Base-by-base conservation (phyloP, 768 basidiomycete genomes). In the Auricularia auricula-judae region DNA sequence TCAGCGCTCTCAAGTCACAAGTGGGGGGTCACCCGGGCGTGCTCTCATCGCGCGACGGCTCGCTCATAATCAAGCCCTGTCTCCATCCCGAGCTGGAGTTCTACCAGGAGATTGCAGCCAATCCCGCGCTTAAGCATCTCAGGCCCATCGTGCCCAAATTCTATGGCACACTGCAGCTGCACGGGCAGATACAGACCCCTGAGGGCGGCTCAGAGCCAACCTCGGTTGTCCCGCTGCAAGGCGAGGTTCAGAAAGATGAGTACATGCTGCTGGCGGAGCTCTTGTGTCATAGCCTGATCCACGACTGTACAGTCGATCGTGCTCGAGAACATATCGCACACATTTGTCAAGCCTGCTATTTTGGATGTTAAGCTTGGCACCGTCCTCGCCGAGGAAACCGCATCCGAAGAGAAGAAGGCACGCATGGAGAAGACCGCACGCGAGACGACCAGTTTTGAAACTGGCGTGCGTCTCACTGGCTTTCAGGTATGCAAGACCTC, bases 311-410 rank as follows among this genome's bases (percentile, higher is more conserved):
- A 94, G 79, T 86, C 84, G 65, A 77, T 96, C 63, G 91, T 96
- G 36, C 75, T 99, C 3, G 88, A 95, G 76, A 98, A 99, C 73
- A 76, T 94, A 12, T 75, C 88, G 2, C 74, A 87, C 68, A 71
- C 80, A 1, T 98, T 94, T 77, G 69, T 75, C 42, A 88, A 86
- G 72, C 95, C 95, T 4, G 93, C 90, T 68, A 82, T 97, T 65
- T 78, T 98, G 35, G 96, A 99, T 72, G 80, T 93, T 72, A 99
- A 98, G 74, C 87, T 98, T 16, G 97, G 97, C 1, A 95, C 89
- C 0, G 79, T 88, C 1, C 81, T 98, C n/a, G 91, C 90, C 67
- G 93, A 91, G 62, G 82, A 86, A 23, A 71, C 72, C 12, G 76
- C 78, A 29, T 73, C 81, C 0, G 79, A 82, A 2, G 91, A 89